A percentile compares a stretch with the other conserved stretches of the same genome.
Evolutionary conservation across 2,329 filamentous ascomycete genomes (phyloP).

Genomic region (Claviceps spartinae): DNA sequence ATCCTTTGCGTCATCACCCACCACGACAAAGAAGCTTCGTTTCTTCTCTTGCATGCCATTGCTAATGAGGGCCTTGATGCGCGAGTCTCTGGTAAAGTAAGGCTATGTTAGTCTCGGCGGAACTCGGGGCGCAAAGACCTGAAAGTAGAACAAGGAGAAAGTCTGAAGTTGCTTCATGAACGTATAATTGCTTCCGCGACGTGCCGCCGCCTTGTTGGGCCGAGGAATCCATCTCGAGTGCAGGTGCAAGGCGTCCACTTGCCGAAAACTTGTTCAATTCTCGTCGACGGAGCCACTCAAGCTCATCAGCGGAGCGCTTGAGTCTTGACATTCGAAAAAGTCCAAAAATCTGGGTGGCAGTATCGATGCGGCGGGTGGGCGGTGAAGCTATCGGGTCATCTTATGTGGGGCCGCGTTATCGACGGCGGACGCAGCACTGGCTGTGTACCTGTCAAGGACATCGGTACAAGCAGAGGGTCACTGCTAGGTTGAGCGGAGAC

Average conservation of each 20-base stretch:
- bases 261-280: background rate
- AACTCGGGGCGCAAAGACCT: background rate
- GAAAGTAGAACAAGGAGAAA: background rate
- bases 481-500: too few species aligned
- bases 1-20: conserved; percentile 85
- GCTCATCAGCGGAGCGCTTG: background rate
- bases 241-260: conserved; percentile 8
- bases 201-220: conserved; percentile 26
- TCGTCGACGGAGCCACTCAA: background rate
- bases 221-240: conserved; percentile 4
- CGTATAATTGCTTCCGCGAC: conserved; percentile 46
- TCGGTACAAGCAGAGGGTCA: too few species aligned
- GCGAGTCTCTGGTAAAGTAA: conserved; percentile 51
- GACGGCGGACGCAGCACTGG: background rate
- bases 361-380: conserved; percentile 24
- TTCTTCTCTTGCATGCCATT: conserved; percentile 95
- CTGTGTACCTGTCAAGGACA: too few species aligned
- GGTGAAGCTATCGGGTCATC: conserved; percentile 12
- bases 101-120: background rate
- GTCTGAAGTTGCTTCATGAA: conserved; percentile 1
- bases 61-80: conserved; percentile 78
- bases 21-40: conserved; percentile 92
- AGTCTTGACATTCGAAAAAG: conserved; percentile 11
- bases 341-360: conserved; percentile 26
- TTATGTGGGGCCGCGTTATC: background rate